Conservation (phyloP, 495 filamentous ascomycete species). For the Talaromyces trachyspermus region DNA sequence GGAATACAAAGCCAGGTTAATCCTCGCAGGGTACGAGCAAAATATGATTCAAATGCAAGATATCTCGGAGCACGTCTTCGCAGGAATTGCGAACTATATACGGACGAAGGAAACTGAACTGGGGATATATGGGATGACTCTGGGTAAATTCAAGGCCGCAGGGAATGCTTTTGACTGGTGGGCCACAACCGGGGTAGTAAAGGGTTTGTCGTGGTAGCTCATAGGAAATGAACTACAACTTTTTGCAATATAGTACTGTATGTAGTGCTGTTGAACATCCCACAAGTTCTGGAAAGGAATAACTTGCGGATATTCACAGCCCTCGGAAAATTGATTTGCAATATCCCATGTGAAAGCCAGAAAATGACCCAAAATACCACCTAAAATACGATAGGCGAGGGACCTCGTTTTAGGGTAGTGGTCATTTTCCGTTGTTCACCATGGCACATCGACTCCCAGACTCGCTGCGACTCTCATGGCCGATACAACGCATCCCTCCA, state of each 20-base stretch:
- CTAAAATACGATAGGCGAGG: no score
- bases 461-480: no score
- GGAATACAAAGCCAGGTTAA: constrained; percentile 49
- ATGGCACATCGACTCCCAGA: no score
- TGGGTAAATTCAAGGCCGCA: constrained; percentile 32
- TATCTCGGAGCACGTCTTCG: constrained; percentile 37
- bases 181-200: constrained; percentile 33
- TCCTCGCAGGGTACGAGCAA: constrained; percentile 31
- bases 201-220: constrained; percentile 40
- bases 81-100: constrained; percentile 28
- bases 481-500: constrained; percentile 52
- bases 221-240: constrained; percentile 9
- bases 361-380: no score
- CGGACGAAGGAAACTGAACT: constrained; percentile 21
- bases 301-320: no score
- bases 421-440: no score
- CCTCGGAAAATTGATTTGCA: no score
- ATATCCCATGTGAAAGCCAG: no score
- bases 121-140: constrained; percentile 24
- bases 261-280: no score
- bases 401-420: no score
- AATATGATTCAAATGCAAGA: constrained; percentile 32
- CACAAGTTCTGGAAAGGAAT: no score
- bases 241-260: no score
- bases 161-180: constrained; percentile 38